These are phyloP conservation scores for Metschnikowia cerradonensis DNA, from an alignment of 805 yeast species.

Conservation along the genomic window DNA sequence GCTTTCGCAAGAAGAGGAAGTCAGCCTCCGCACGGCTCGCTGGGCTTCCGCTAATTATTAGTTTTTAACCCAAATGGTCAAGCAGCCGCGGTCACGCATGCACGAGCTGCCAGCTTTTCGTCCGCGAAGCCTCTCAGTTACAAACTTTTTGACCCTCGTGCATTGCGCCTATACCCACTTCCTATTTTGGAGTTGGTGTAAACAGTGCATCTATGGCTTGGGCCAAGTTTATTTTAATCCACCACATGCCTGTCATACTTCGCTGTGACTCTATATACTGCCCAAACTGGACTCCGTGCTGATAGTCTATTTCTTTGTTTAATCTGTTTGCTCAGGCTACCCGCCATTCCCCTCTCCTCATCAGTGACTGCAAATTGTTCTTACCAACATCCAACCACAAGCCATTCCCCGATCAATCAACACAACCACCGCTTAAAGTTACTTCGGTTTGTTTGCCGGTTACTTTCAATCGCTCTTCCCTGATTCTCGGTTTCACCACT, in stretches of 20 bases:
- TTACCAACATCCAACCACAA: background rate
- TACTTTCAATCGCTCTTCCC: background rate
- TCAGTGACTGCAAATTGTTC: background rate
- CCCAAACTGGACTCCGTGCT: background rate
- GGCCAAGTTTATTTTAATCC: background rate
- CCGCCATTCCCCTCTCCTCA: background rate
- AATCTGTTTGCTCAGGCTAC: background rate
- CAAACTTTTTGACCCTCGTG: background rate
- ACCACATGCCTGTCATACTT: background rate
- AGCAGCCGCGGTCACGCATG: background rate
- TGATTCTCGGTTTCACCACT: background rate
- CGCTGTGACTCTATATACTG: background rate
- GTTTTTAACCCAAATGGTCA: background rate
- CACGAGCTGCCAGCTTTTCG: slow-evolving; percentile 1
- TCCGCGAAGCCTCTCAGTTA: slow-evolving; percentile 1
- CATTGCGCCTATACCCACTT: slow-evolving; percentile 2
- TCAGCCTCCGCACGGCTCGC: background rate
- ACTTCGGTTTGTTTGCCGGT: background rate
- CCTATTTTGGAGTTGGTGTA: slow-evolving; percentile 2
- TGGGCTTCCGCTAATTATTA: background rate
- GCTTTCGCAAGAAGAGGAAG: background rate
- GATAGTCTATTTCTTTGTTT: background rate
- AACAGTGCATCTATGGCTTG: slow-evolving; percentile 4
- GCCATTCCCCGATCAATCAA: background rate
- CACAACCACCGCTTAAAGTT: background rate